Base-by-base conservation (phyloP, 495 filamentous ascomycete species). In the Penicillium cosmopolitanum region DNA sequence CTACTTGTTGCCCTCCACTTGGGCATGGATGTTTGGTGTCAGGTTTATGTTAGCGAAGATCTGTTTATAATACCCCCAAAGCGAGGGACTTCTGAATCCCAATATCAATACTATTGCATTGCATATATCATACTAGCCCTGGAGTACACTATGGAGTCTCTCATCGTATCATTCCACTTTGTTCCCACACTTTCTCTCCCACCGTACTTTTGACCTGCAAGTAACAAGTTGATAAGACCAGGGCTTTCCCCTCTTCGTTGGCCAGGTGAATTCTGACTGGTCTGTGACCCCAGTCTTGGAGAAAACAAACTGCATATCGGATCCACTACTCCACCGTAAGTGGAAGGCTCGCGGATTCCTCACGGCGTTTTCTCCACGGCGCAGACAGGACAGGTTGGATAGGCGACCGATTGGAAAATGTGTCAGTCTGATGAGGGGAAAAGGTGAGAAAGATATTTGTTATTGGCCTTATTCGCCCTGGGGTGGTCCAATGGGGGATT, bases 261-360 rank as follows among this genome's bases (percentile, higher is more conserved):
- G 57, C 33, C 16, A 28, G 42, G 12, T 18, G 16, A 16, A n/a
- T 4, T 48, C 23, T 48, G 19, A 48, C 46, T 48, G 46, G 50
- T 34, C 50, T 51, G 50, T 7, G 28, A 9, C 33, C n/a, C 23
- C 33, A 35, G n/a, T 28, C 52, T 44, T 44, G 50, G 36, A 56
- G 62, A 66, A 65, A 70, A 64, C 69, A 65, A 71, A 64, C 62
- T 66, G 63, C 68, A 68, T 56, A 52, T 62, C 51, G 68, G 68
- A 66, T 70, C 68, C 68, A 70, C 68, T 46, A 53, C 68, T 68
- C 68, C 68, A 70, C 65, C 51, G 53, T 51, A 35, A 53, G 31
- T 44, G 46, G 50, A 44, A 52, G 53, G 19, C 51, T 34, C 50
- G 33, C 50, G 46, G 15, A 19, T 18, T 46, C 16, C 13, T 44